A percentile compares a stretch with the other conserved stretches of the same genome.
These are phyloP conservation scores for Knoxia roxburghii DNA, from an alignment of 257 asterid species.

Conservation along the genomic window DNA sequence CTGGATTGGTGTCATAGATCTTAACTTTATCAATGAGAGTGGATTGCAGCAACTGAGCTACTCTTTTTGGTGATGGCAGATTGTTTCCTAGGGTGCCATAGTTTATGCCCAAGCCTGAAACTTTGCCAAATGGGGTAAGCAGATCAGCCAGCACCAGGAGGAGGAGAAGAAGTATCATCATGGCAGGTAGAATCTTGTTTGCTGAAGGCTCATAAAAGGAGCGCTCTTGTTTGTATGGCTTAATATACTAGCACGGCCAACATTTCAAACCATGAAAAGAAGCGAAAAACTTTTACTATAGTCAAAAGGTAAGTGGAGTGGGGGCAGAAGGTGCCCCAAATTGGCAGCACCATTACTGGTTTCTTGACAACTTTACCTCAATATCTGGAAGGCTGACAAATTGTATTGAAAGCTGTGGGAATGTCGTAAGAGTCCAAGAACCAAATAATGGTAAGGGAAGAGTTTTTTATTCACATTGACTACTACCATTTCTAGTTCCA, in stretches of 20 bases:
- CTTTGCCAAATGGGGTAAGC: slow-evolving; percentile 10
- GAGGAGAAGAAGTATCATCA: slow-evolving; percentile 6
- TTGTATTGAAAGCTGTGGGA: not conserved
- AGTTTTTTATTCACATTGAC: not conserved
- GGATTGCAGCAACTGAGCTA: slow-evolving; percentile 59
- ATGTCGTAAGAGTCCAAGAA: not conserved
- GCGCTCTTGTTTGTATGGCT: too few relatives aligned
- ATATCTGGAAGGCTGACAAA: not conserved
- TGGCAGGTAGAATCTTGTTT: not conserved
- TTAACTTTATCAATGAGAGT: slow-evolving; percentile 51
- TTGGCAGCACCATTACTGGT: slow-evolving; percentile 10
- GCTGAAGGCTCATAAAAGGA: too few relatives aligned
- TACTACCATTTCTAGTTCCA: slow-evolving; percentile 4
- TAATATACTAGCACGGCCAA: not conserved
- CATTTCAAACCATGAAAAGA: not conserved
- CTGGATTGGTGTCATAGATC: slow-evolving; percentile 62
- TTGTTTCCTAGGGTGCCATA: slow-evolving; percentile 68
- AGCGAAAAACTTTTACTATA: not conserved
- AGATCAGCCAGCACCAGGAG: slow-evolving; percentile 11
- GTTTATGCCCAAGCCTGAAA: slow-evolving; percentile 45
- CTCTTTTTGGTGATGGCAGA: slow-evolving; percentile 57
- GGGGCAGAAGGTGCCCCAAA: slow-evolving; percentile 17
- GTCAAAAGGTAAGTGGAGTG: not conserved
- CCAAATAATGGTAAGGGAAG: not conserved
- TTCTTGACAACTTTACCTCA: not conserved